Conservation (phyloP, 169 alveolate species). For the Cryptosporidium andersoni region DNA sequence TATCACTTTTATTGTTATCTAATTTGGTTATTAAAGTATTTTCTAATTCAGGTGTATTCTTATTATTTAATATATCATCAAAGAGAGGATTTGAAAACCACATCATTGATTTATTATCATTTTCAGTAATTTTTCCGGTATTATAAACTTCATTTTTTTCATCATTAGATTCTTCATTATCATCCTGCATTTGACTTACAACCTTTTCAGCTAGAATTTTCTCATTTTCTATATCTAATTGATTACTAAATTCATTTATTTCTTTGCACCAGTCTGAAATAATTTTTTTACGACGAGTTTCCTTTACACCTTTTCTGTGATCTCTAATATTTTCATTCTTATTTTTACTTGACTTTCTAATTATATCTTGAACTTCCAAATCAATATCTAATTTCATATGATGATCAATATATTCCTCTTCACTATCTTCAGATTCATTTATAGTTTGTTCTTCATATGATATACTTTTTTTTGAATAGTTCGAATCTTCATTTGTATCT, state of each 20-base stretch:
- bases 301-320: slow-evolving; percentile 63
- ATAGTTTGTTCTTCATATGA: neutral
- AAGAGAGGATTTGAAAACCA: slow-evolving; percentile 69
- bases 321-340: slow-evolving; percentile 13
- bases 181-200: slow-evolving; percentile 72
- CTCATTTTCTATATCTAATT: slow-evolving; percentile 74
- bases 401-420: slow-evolving; percentile 68
- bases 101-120: slow-evolving; percentile 35
- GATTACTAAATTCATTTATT: slow-evolving; percentile 73
- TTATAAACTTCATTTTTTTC: slow-evolving; percentile 5
- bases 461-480: neutral
- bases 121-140: slow-evolving; percentile 5
- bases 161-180: slow-evolving; percentile 65
- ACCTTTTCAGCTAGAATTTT: slow-evolving; percentile 72
- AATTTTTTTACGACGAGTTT: slow-evolving; percentile 74
- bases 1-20: slow-evolving; percentile 6
- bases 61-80: slow-evolving; percentile 31
- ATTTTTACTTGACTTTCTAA: slow-evolving; percentile 52
- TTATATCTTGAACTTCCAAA: slow-evolving; percentile 75
- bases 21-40: too few relatives aligned
- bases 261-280: slow-evolving; percentile 76
- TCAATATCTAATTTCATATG: slow-evolving; percentile 73
- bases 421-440: slow-evolving; percentile 65
- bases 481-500: slow-evolving; percentile 2
- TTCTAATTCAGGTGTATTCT: too few relatives aligned